Percentiles rank a stretch among this genome's conserved stretches.
Conservation (phyloP, 2,329 filamentous ascomycete genomes). For the Lachnellula suecica region DNA sequence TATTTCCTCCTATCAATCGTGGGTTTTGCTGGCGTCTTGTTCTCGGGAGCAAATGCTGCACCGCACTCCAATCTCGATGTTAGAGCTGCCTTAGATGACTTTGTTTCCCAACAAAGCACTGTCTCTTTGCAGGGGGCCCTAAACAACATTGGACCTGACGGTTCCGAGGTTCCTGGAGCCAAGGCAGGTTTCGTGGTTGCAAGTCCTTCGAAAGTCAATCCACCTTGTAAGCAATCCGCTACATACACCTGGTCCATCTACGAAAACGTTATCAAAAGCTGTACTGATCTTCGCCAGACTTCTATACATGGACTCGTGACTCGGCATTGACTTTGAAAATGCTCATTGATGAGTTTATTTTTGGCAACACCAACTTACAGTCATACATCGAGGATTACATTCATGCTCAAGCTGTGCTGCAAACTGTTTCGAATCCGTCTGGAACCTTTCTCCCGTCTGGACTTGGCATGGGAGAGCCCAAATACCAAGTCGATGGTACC, state of each 20-base stretch:
- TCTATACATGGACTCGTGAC: slow-evolving; percentile 76
- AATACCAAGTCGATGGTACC: slow-evolving; percentile 64
- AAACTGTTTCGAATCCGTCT: slow-evolving; percentile 56
- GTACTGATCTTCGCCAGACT: slow-evolving; percentile 50
- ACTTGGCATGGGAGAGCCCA: slow-evolving; percentile 66
- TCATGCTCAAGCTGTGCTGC: slow-evolving; percentile 58
- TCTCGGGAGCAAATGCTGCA: slow-evolving; percentile 9
- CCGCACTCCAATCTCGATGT: slow-evolving; percentile 4
- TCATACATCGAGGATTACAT: slow-evolving; percentile 65
- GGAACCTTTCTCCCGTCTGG: slow-evolving; percentile 39
- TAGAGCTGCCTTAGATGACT: slow-evolving; percentile 30
- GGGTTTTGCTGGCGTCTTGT: not conserved
- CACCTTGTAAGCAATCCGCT: slow-evolving; percentile 51
- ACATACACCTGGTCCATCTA: not conserved
- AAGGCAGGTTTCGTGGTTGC: slow-evolving; percentile 52
- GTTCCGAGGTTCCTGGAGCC: slow-evolving; percentile 46
- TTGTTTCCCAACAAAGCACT: slow-evolving; percentile 43
- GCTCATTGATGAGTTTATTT: slow-evolving; percentile 63
- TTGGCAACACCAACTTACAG: slow-evolving; percentile 47
- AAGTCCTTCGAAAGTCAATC: slow-evolving; percentile 51
- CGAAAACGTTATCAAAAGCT: no score
- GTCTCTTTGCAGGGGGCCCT: slow-evolving; percentile 51
- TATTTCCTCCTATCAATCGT: slow-evolving; percentile 1
- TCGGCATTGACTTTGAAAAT: slow-evolving; percentile 70
- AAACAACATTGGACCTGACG: slow-evolving; percentile 54